Evolutionary conservation across 164 flowering plant species (phyloP).

Genomic region (Pachysandra terminalis): DNA sequence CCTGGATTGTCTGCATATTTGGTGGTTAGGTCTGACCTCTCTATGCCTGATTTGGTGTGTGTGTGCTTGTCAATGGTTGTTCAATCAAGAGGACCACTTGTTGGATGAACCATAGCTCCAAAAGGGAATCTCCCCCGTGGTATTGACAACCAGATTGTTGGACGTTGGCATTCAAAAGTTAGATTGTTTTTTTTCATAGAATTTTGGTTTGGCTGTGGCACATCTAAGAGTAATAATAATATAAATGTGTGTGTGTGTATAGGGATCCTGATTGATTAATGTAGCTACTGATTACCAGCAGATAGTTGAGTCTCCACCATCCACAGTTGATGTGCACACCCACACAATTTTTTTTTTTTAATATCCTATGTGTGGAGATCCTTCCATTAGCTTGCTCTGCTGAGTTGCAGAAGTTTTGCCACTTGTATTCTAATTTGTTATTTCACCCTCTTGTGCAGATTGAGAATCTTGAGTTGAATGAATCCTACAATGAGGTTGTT

Average conservation of each 20-base stretch:
- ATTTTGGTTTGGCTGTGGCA: neutral
- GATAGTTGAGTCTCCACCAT: neutral
- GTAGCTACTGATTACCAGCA: neutral
- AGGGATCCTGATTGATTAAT: neutral
- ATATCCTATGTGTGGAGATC: neutral
- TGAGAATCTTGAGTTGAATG: slow-evolving; percentile 33
- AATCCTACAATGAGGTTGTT: slow-evolving; percentile 74
- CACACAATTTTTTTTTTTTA: neutral
- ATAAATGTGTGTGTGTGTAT: no score
- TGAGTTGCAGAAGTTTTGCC: neutral
- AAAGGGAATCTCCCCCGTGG: neutral
- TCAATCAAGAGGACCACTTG: neutral
- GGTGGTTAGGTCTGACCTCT: neutral
- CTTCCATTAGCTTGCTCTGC: neutral
- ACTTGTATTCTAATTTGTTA: neutral
- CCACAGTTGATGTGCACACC: neutral
- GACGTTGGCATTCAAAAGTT: neutral
- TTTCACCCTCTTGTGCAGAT: slow-evolving; percentile 41
- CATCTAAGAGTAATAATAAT: neutral
- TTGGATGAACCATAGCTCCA: neutral
- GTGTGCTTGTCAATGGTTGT: neutral
- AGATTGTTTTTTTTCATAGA: neutral
- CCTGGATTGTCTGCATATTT: neutral
- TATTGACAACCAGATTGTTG: neutral
- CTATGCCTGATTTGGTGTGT: neutral